A percentile compares a stretch with the other conserved stretches of the same genome.
Conservation (phyloP, 805 yeast genomes). For the Kodamaea laetipori region DNA sequence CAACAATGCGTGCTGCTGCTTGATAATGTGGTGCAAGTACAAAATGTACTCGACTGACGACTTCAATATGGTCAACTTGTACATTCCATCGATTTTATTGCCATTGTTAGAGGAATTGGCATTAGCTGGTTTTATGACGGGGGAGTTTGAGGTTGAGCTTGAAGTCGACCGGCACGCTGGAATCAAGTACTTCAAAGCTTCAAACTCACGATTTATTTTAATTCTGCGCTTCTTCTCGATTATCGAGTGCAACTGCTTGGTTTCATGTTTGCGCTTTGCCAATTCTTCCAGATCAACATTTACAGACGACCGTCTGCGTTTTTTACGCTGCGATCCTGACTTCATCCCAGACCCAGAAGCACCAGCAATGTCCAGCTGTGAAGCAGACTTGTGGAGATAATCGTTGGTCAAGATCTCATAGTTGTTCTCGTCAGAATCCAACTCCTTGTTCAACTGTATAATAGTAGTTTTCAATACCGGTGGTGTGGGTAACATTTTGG, state of each 20-base stretch:
- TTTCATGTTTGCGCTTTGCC: conserved; percentile 43
- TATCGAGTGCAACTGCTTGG: conserved; percentile 62
- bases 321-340: conserved; percentile 26
- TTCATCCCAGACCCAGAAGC: conserved; percentile 1
- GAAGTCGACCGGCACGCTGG: conserved; percentile 72
- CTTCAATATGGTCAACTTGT: conserved; percentile 76
- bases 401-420: conserved; percentile 47
- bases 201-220: conserved; percentile 81
- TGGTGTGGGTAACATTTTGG: conserved; percentile 34
- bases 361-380: conserved; percentile 7
- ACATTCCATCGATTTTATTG: conserved; percentile 62
- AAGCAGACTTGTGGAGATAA: conserved; percentile 21
- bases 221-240: conserved; percentile 79
- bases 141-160: conserved; percentile 18
- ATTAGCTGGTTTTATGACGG: conserved; percentile 23
- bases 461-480: conserved; percentile 48
- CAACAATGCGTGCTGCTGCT: conserved; percentile 51
- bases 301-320: conserved; percentile 42
- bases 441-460: conserved; percentile 45
- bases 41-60: conserved; percentile 81
- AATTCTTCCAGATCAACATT: conserved; percentile 43
- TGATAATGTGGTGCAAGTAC: conserved; percentile 62
- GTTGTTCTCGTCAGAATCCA: conserved; percentile 44
- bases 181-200: conserved; percentile 71
- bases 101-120: conserved; percentile 26